These are phyloP conservation scores for Silybum marianum DNA, from an alignment of 129 eudicot species.

Conservation along the genomic window DNA sequence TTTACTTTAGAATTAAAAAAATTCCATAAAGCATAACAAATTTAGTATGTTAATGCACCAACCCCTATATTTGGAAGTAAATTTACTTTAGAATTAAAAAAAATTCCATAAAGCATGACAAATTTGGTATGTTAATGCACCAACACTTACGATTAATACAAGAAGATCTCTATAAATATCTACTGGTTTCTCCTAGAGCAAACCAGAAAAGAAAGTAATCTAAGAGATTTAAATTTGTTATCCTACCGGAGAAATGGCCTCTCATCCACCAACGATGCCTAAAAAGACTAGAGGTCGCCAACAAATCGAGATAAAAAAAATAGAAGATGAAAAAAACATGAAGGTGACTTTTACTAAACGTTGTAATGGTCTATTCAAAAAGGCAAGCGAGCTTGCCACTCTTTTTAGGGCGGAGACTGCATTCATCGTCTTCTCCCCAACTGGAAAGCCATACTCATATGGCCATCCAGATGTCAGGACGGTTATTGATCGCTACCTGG, in stretches of 20 bases:
- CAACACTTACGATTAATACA: no score
- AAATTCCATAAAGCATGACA: no score
- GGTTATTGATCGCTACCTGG: conserved; percentile 22
- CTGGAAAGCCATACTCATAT: neutral
- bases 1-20: neutral
- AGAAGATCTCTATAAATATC: neutral
- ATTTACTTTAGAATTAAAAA: neutral
- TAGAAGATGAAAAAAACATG: neutral
- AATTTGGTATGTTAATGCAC: no score
- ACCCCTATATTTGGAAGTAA: neutral
- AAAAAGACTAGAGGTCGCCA: neutral
- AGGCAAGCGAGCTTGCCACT: conserved; percentile 9
- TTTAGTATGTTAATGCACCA: no score
- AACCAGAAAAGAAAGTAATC: neutral
- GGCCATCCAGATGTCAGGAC: neutral
- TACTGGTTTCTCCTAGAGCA: neutral
- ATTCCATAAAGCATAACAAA: no score
- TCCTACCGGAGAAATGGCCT: neutral
- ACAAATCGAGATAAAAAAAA: neutral
- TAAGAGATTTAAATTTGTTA: neutral
- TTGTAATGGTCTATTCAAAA: neutral
- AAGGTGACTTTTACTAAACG: conserved; percentile 1
- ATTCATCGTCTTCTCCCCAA: conserved; percentile 3
- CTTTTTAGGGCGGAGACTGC: neutral
- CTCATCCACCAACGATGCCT: neutral